phyloP scores from a whole-genome alignment of 371 early-diverging fungal species.

The Capillidium rhysosporum region DNA sequence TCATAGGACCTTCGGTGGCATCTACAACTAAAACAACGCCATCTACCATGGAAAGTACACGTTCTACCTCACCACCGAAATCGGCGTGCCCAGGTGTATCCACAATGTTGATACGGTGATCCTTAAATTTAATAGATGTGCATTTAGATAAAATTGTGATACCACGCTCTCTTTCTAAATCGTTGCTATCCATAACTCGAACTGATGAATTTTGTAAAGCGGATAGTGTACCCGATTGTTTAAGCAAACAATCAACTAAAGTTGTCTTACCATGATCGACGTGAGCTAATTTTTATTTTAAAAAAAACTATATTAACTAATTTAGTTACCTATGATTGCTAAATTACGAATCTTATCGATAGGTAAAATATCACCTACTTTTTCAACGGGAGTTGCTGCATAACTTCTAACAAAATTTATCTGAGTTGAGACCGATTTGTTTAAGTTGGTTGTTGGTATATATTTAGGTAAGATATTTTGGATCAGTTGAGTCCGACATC shows the following conservation, averaged over 20 bases:
- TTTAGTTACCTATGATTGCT: background rate
- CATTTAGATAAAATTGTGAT: slow-evolving; percentile 63
- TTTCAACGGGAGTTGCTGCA: background rate
- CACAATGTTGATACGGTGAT: slow-evolving; percentile 46
- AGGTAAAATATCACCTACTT: background rate
- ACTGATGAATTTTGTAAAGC: slow-evolving; percentile 10
- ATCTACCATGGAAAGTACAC: slow-evolving; percentile 65
- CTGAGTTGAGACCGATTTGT: no score
- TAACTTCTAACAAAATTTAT: no score
- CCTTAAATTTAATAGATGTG: slow-evolving; percentile 38
- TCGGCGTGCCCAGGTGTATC: slow-evolving; percentile 69
- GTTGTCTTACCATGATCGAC: slow-evolving; percentile 99
- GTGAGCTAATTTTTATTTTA: slow-evolving; percentile 46
- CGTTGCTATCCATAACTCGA: slow-evolving; percentile 67
- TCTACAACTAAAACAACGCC: slow-evolving; percentile 60
- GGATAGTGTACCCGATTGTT: slow-evolving; percentile 22
- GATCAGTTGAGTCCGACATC: no score
- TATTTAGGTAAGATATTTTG: no score
- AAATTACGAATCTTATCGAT: background rate
- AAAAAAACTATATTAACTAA: background rate
- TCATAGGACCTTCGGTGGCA: slow-evolving; percentile 66
- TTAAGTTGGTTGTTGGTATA: no score
- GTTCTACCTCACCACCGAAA: slow-evolving; percentile 71
- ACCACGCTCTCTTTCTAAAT: slow-evolving; percentile 62
- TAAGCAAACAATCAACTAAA: slow-evolving; percentile 89